Percentiles rank a stretch among this genome's conserved stretches.
These are phyloP conservation scores for Dipodascus albidus DNA, from an alignment of 805 yeast species.

Conservation along the genomic window DNA sequence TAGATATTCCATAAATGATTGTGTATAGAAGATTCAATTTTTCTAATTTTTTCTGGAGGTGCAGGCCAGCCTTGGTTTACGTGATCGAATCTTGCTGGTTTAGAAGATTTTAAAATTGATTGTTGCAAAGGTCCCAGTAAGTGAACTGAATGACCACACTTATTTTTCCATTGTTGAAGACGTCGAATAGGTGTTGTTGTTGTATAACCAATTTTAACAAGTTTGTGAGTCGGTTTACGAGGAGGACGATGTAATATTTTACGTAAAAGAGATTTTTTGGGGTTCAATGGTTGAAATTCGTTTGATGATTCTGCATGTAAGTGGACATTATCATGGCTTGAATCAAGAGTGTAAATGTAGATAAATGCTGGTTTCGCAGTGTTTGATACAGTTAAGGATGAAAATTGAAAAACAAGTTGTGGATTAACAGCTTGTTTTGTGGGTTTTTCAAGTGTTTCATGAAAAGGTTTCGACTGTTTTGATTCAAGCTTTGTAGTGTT, in stretches of 20 bases:
- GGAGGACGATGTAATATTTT: constrained; percentile 2
- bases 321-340: constrained; percentile 15
- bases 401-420: background rate
- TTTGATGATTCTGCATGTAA: constrained; percentile 11
- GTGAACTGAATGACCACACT: constrained; percentile 19
- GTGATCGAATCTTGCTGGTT: constrained; percentile 6
- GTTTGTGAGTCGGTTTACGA: constrained; percentile 4
- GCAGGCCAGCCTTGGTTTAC: constrained; percentile 19
- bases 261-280: background rate
- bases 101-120: constrained; percentile 2
- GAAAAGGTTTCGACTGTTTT: background rate
- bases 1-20: constrained; percentile 13
- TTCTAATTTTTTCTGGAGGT: constrained; percentile 7
- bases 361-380: constrained; percentile 14
- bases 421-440: background rate
- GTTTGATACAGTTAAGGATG: background rate
- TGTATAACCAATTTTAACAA: constrained; percentile 24
- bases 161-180: constrained; percentile 20
- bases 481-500: background rate
- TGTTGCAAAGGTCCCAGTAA: constrained; percentile 11
- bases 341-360: constrained; percentile 19
- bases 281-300: constrained; percentile 10
- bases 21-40: constrained; percentile 17
- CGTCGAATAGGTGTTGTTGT: constrained; percentile 17
- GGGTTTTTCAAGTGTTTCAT: background rate